phyloP scores from a whole-genome alignment of 108 stramenopile species.

The Skeletonema grethae region DNA sequence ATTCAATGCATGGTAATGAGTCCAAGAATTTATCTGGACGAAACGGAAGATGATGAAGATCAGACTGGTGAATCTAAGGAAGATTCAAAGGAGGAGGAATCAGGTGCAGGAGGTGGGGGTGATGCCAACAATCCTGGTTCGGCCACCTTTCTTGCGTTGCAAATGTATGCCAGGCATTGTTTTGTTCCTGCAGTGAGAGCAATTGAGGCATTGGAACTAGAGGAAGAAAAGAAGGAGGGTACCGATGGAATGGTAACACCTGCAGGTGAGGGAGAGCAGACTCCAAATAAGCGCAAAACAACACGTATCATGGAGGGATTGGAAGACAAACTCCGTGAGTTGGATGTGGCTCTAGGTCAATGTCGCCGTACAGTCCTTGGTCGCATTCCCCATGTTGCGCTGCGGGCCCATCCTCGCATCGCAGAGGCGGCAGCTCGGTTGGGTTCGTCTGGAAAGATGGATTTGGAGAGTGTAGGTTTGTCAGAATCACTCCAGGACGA shows the following conservation, averaged over 20 bases:
- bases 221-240: conserved; percentile 25
- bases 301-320: conserved; percentile 48
- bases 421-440: conserved; percentile 28
- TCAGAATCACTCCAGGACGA: conserved; percentile 59
- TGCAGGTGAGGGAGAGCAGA: conserved; percentile 4
- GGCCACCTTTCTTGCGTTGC: conserved; percentile 55
- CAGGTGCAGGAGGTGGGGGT: background rate
- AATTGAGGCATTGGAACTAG: conserved; percentile 35
- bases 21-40: conserved; percentile 35
- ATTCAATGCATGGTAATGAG: conserved; percentile 53
- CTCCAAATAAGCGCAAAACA: conserved; percentile 27
- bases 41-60: conserved; percentile 21
- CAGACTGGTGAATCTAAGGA: conserved; percentile 10
- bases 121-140: conserved; percentile 21
- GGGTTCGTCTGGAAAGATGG: conserved; percentile 27
- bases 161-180: conserved; percentile 77
- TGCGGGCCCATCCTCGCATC: conserved; percentile 51
- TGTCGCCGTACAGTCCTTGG: conserved; percentile 57
- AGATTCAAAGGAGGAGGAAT: conserved; percentile 6
- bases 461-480: conserved; percentile 68
- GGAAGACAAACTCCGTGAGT: conserved; percentile 73
- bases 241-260: conserved; percentile 2
- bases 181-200: conserved; percentile 76
- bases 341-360: conserved; percentile 81
- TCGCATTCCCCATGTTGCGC: conserved; percentile 61